These are phyloP conservation scores for Aspergillus ruber DNA, from an alignment of 2,329 filamentous ascomycete genomes.

Conservation along the genomic window DNA sequence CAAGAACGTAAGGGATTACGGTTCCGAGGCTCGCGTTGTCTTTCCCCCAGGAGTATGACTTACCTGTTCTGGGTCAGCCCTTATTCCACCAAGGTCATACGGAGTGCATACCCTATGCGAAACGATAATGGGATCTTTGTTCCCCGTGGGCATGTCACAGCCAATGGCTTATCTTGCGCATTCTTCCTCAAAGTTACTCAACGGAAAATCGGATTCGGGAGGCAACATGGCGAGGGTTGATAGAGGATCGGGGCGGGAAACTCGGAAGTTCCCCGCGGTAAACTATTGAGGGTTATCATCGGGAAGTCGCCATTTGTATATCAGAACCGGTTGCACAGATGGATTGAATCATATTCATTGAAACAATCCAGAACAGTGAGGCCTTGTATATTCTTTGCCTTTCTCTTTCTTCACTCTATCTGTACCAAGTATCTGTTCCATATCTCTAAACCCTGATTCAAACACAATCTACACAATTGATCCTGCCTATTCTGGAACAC, in stretches of 20 bases:
- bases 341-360: neutral
- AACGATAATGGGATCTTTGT: too few species aligned
- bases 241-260: constrained; percentile 25
- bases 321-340: constrained; percentile 14
- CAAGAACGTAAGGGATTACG: neutral
- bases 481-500: neutral
- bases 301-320: constrained; percentile 23
- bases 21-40: too few species aligned
- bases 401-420: neutral
- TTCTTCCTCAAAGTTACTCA: constrained; percentile 23
- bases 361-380: neutral
- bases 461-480: neutral
- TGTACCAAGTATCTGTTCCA: neutral
- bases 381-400: neutral
- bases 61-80: too few species aligned
- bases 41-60: too few species aligned
- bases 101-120: too few species aligned
- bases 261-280: constrained; percentile 29
- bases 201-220: constrained; percentile 16
- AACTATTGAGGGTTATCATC: constrained; percentile 15
- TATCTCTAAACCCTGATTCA: neutral
- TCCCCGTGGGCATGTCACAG: neutral
- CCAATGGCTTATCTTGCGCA: constrained; percentile 8
- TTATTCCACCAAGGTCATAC: too few species aligned
- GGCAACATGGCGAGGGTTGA: neutral